phyloP scores from a whole-genome alignment of 2,329 filamentous ascomycete genomes.

The Fusarium protoensiforme region DNA sequence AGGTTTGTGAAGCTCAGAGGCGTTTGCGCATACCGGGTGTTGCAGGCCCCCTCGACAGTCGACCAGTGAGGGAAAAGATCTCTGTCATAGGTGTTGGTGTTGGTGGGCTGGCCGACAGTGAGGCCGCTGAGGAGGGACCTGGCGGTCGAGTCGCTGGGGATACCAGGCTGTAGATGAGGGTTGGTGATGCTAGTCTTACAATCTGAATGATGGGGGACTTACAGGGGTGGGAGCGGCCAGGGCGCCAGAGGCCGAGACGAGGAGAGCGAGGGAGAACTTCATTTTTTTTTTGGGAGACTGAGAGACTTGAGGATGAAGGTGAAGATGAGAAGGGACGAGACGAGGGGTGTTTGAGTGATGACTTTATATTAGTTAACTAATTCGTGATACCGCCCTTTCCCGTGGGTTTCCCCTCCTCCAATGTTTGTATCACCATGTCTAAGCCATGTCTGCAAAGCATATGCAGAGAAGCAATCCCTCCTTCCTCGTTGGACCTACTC shows the following conservation, averaged over 20 bases:
- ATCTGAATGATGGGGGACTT: slow-evolving; percentile 5
- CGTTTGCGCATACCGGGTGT: slow-evolving; percentile 63
- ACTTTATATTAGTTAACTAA: slow-evolving; percentile 23
- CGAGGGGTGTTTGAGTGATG: neutral
- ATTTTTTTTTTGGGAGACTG: slow-evolving; percentile 34
- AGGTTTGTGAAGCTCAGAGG: neutral
- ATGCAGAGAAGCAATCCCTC: slow-evolving; percentile 3
- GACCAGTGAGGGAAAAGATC: slow-evolving; percentile 79
- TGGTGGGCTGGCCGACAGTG: slow-evolving; percentile 65
- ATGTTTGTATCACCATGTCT: neutral
- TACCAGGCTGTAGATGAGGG: slow-evolving; percentile 57
- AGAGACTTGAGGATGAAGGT: neutral
- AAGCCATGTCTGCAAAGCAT: neutral
- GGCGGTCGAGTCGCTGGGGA: slow-evolving; percentile 70
- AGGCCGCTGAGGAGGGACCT: slow-evolving; percentile 67
- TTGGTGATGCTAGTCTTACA: neutral
- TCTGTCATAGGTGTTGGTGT: slow-evolving; percentile 70
- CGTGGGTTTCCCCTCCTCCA: neutral
- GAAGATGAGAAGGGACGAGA: neutral
- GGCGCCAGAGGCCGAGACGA: slow-evolving; percentile 42
- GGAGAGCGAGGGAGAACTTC: slow-evolving; percentile 45
- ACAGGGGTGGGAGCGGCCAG: slow-evolving; percentile 46
- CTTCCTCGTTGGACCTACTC: slow-evolving; percentile 29
- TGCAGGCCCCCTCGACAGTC: slow-evolving; percentile 73
- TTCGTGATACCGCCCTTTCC: neutral